Percentiles rank a stretch among this genome's conserved stretches.
Conservation (phyloP, 2,329 filamentous ascomycete species). For the Laburnicola sp. region DNA sequence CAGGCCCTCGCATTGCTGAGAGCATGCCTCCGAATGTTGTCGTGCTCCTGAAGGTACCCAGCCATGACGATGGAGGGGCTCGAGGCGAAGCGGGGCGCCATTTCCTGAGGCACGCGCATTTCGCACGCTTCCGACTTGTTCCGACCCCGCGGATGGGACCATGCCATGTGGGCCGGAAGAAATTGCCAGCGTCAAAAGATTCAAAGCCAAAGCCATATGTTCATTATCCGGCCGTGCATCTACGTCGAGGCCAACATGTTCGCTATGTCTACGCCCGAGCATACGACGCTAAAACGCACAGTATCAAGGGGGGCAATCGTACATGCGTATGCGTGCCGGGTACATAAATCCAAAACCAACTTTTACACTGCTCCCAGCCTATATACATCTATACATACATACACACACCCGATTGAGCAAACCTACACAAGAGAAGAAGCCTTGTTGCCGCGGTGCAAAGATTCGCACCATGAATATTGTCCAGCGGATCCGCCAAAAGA, state of each 20-base stretch:
- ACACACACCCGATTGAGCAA: constrained; percentile 33
- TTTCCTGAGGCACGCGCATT: constrained; percentile 9
- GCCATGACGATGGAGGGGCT: constrained; percentile 26
- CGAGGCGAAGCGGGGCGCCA: constrained; percentile 21
- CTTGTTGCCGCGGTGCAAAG: constrained; percentile 9
- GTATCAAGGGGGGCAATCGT: too few relatives aligned
- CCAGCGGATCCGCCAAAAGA: neutral
- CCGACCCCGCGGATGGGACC: constrained; percentile 19
- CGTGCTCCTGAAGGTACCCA: constrained; percentile 21
- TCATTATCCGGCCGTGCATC: constrained; percentile 11
- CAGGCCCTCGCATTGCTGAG: constrained; percentile 12
- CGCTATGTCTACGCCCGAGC: neutral
- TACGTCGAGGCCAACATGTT: neutral
- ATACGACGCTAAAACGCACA: too few relatives aligned
- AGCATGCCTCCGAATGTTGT: constrained; percentile 17
- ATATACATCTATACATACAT: constrained; percentile 38
- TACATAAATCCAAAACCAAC: constrained; percentile 17
- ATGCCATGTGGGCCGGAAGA: constrained; percentile 10
- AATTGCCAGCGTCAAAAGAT: constrained; percentile 9
- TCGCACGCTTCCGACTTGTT: constrained; percentile 20
- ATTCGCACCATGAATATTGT: neutral
- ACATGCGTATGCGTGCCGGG: too few relatives aligned
- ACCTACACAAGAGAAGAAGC: constrained; percentile 27
- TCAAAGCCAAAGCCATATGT: neutral
- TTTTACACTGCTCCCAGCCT: constrained; percentile 33